Evolutionary conservation across 257 asterid genomes (phyloP), one percentile per base, ranked within the genome.

Genomic region (Solanum peruvianum): DNA sequence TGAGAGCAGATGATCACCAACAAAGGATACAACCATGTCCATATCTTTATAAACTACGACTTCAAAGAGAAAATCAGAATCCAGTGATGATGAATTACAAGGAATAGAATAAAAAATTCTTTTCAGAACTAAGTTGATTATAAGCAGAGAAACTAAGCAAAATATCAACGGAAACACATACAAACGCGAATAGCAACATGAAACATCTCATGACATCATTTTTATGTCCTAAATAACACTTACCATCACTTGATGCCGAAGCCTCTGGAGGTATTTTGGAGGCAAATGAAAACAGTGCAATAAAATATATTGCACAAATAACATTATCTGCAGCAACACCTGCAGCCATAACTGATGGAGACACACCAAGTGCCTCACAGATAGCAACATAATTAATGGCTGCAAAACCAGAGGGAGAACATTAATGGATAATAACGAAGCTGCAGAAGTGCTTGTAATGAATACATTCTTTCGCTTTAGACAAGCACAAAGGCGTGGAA

Each of bases 311-410:
- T 52, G 94, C 98, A 90, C 95, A 93, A 73, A 94, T 92, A 83
- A 94, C 96, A 85, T 96, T 96, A 91, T 96, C 98, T n/a, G 98
- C 98, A 84, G 96, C 98, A 82, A 96, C 95, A 76, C 98, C 98
- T 14, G 98, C 98, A 72, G 98, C 96, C 80, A 94, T 86, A 86
- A 96, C 94, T 60, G 98, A 94, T 72, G 98, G 91, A 86, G 98
- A 93, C 88, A 87, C 90, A 33, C 90, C 87, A n/a, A 94, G 96
- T 76, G 98, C 96, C 89, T 96, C 95, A 39, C 92, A 93, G 86
- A 96, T 92, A 37, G 98, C 98, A 84, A 96, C 91, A 88, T 94
- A 96, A 89, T 96, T 96, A 86, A 96, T 96, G 73, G 98, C 98
- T 94, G 92, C 92, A 91, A 85, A 90, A 88, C 70, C 41, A 86